These are phyloP conservation scores for Yamadazyma ubonensis DNA, from an alignment of 805 yeast genomes.

Conservation along the genomic window DNA sequence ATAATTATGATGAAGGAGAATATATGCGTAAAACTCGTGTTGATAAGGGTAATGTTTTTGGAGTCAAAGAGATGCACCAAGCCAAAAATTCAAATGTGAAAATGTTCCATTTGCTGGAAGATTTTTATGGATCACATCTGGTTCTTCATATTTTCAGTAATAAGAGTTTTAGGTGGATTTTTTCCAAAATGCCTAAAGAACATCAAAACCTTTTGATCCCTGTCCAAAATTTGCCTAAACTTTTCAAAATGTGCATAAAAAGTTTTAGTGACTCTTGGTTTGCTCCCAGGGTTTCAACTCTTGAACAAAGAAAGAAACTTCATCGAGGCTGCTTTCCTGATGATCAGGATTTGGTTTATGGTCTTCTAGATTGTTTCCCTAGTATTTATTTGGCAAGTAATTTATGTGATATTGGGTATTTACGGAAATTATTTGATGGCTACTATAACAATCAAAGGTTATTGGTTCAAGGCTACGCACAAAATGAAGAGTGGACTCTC, in stretches of 20 bases:
- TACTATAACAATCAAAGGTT: constrained; percentile 19
- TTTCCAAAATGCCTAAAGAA: constrained; percentile 23
- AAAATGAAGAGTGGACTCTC: background rate
- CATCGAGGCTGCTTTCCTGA: constrained; percentile 21
- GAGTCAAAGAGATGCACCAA: background rate
- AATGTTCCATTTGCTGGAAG: constrained; percentile 4
- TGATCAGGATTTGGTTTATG: constrained; percentile 22
- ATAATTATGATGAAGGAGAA: constrained; percentile 5
- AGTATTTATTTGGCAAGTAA: constrained; percentile 21
- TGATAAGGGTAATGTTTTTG: background rate
- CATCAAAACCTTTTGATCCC: constrained; percentile 25
- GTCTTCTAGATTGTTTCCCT: constrained; percentile 27
- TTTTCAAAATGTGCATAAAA: constrained; percentile 20
- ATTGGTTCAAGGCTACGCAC: background rate
- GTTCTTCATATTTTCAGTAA: constrained; percentile 34
- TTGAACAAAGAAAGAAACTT: constrained; percentile 8
- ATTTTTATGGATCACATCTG: constrained; percentile 33
- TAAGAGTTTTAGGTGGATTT: constrained; percentile 34
- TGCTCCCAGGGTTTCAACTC: constrained; percentile 10
- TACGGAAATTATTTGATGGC: constrained; percentile 22
- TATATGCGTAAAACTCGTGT: constrained; percentile 4
- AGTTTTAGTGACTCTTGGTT: constrained; percentile 16
- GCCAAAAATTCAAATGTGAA: background rate
- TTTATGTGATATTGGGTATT: constrained; percentile 18
- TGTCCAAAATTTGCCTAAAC: constrained; percentile 29